Percentiles rank a stretch among this genome's conserved stretches.
phyloP scores from a whole-genome alignment of 345 rosid genomes.

The Sapria himalayana region DNA sequence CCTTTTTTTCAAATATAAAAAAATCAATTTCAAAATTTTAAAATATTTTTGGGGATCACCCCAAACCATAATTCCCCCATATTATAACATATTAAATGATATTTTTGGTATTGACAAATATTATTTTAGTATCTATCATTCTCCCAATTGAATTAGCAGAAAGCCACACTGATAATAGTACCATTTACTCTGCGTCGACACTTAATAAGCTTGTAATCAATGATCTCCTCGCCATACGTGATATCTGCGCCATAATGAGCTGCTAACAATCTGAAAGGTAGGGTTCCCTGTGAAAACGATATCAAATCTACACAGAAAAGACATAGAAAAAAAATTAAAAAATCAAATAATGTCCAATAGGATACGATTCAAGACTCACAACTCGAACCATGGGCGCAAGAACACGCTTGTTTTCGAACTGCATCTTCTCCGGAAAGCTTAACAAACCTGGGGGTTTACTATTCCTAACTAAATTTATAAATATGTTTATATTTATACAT shows the following conservation, averaged over 20 bases:
- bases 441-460: too few species aligned
- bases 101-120: too few species aligned
- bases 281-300: conserved; percentile 36
- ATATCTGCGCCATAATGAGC: conserved; percentile 83
- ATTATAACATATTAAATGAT: too few species aligned
- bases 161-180: conserved; percentile 6
- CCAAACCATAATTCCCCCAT: too few species aligned
- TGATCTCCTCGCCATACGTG: conserved; percentile 80
- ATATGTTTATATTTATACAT: too few species aligned
- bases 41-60: too few species aligned
- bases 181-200: conserved; percentile 56
- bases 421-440: conserved; percentile 30
- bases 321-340: neutral
- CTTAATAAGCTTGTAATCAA: conserved; percentile 59
- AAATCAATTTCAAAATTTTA: too few species aligned
- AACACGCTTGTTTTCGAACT: conserved; percentile 55
- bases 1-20: too few species aligned
- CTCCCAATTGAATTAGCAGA: too few species aligned
- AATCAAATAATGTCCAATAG: neutral
- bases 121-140: too few species aligned
- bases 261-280: conserved; percentile 56
- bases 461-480: too few species aligned
- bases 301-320: neutral
- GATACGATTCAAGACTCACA: conserved; percentile 19
- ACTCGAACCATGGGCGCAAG: conserved; percentile 98